These are phyloP conservation scores for Clavaria fumosa DNA, from an alignment of 768 basidiomycete genomes.

Conservation along the genomic window DNA sequence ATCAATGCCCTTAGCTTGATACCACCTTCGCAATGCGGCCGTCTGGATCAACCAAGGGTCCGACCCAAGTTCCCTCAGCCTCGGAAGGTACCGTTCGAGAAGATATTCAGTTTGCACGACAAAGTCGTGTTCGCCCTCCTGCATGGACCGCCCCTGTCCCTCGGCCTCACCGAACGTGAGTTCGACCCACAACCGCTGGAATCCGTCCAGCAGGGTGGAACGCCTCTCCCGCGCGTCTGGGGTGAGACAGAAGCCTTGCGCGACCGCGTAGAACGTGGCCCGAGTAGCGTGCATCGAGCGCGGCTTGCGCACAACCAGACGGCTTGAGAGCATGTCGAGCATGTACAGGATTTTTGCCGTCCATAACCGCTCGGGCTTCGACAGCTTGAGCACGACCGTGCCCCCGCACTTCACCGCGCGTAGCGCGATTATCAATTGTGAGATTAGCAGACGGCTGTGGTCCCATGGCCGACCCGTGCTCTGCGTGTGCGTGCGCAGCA, in stretches of 20 bases:
- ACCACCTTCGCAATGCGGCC: not conserved
- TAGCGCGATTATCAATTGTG: slow-evolving; percentile 15
- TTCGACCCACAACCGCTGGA: slow-evolving; percentile 1
- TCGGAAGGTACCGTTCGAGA: not conserved
- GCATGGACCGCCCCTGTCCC: not conserved
- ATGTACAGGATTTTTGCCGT: slow-evolving; percentile 16
- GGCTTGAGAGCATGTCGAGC: slow-evolving; percentile 12
- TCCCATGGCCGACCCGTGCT: slow-evolving; percentile 6
- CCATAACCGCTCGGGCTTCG: slow-evolving; percentile 11
- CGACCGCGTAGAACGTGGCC: slow-evolving; percentile 14
- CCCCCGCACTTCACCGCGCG: slow-evolving; percentile 9
- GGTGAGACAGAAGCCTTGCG: slow-evolving; percentile 10
- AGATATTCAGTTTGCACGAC: not conserved
- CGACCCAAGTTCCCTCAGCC: not conserved
- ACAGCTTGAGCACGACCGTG: slow-evolving; percentile 14
- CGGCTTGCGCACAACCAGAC: slow-evolving; percentile 13
- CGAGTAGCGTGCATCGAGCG: slow-evolving; percentile 13
- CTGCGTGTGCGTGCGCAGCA: slow-evolving; percentile 10
- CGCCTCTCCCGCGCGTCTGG: not conserved
- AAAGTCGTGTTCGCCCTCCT: not conserved
- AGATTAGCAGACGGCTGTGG: slow-evolving; percentile 12
- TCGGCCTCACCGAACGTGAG: not conserved
- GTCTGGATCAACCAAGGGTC: not conserved
- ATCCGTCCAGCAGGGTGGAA: not conserved
- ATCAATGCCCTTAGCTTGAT: not conserved